Evolutionary conservation across 176 grass and related monocot species (phyloP).

Genomic region (Sorghum bicolor): Sorghum_bicolor_NCBIv3 NC_012871.2:66024501-66025000

Average conservation of each 20-base stretch:
- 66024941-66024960: constrained; percentile 30
- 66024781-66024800: constrained; percentile 74
- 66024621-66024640: constrained; percentile 83
- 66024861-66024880: constrained; percentile 76
- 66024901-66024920: constrained; percentile 45
- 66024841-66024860: constrained; percentile 93
- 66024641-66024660: constrained; percentile 93
- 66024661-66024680: constrained; percentile 58
- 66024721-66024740: constrained; percentile 87
- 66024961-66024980: constrained; percentile 32
- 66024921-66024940: constrained; percentile 20
- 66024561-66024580: constrained; percentile 85
- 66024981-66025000: constrained; percentile 39
- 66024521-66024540: constrained; percentile 93
- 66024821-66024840: constrained; percentile 89
- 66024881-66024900: constrained; percentile 84
- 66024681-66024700: constrained; percentile 93
- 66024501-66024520: constrained; percentile 86
- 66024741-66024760: constrained; percentile 78
- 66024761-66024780: constrained; percentile 86
- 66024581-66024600: constrained; percentile 68
- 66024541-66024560: constrained; percentile 83
- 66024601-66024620: constrained; percentile 74
- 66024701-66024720: constrained; percentile 92
- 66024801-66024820: constrained; percentile 75